Evolutionary conservation across 2,329 filamentous ascomycete genomes (phyloP).

Genomic region (Talaromyces sp.): DNA sequence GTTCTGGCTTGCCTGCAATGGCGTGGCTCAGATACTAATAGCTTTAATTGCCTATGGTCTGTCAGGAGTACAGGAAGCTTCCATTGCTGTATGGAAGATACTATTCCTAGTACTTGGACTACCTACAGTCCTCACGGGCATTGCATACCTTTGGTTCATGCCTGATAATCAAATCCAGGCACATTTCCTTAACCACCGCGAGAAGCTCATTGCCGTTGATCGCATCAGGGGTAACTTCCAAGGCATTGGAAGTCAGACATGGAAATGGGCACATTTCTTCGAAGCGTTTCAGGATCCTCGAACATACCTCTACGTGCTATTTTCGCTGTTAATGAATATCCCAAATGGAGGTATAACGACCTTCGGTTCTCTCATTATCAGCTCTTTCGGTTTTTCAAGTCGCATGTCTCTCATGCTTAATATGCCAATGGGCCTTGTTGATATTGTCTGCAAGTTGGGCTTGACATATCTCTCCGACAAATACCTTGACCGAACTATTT

Average conservation of each 20-base stretch:
- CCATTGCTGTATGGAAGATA: conserved; percentile 13
- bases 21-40: conserved; percentile 14
- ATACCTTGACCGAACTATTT: conserved; percentile 13
- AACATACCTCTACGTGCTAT: conserved; percentile 13
- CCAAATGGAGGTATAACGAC: conserved; percentile 22
- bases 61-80: not conserved
- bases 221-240: conserved; percentile 19
- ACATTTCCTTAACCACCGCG: conserved; percentile 13
- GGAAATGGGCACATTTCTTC: conserved; percentile 15
- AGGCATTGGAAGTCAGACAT: conserved; percentile 14
- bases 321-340: conserved; percentile 17
- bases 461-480: conserved; percentile 15
- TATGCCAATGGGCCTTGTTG: conserved; percentile 8
- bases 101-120: conserved; percentile 19
- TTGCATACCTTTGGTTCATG: conserved; percentile 12
- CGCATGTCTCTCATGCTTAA: conserved; percentile 10
- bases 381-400: conserved; percentile 13
- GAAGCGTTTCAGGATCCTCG: conserved; percentile 18
- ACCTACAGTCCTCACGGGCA: conserved; percentile 9
- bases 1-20: conserved; percentile 19
- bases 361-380: conserved; percentile 16
- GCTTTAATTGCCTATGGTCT: conserved; percentile 13
- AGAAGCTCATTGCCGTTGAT: conserved; percentile 13
- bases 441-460: conserved; percentile 9
- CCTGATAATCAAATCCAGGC: conserved; percentile 15